These are phyloP conservation scores for Trichoderma simmonsii DNA, from an alignment of 2,329 filamentous ascomycete species.

Conservation along the genomic window DNA sequence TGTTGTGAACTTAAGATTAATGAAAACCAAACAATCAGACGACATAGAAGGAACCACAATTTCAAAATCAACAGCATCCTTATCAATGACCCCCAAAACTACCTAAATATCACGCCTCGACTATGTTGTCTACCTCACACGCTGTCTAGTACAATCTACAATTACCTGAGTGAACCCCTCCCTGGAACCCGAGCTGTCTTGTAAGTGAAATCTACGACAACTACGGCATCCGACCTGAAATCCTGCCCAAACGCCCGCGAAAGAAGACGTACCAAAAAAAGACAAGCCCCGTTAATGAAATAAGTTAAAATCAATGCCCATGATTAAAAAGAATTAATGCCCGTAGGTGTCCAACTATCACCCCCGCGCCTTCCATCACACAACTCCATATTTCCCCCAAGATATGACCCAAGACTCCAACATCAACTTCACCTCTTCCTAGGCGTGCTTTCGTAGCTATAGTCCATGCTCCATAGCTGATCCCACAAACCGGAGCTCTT, in stretches of 20 bases:
- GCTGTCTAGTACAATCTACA: constrained; percentile 3
- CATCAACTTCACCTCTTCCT: constrained; percentile 23
- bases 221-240: not conserved
- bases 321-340: not conserved
- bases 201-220: not conserved
- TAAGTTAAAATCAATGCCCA: not conserved
- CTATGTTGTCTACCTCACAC: not conserved
- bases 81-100: not conserved
- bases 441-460: constrained; percentile 49
- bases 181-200: not conserved
- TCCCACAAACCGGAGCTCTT: constrained; percentile 60
- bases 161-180: not conserved
- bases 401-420: not conserved
- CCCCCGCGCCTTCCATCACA: not conserved
- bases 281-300: not conserved
- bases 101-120: not conserved
- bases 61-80: not conserved
- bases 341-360: not conserved
- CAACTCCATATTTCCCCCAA: not conserved
- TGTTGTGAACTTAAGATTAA: not conserved
- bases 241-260: not conserved
- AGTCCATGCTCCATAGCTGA: constrained; percentile 58
- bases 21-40: not conserved
- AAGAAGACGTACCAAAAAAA: not conserved
- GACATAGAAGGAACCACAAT: not conserved